phyloP scores from a whole-genome alignment of 2,329 filamentous ascomycete genomes.

The Botrytis galanthina region DNA sequence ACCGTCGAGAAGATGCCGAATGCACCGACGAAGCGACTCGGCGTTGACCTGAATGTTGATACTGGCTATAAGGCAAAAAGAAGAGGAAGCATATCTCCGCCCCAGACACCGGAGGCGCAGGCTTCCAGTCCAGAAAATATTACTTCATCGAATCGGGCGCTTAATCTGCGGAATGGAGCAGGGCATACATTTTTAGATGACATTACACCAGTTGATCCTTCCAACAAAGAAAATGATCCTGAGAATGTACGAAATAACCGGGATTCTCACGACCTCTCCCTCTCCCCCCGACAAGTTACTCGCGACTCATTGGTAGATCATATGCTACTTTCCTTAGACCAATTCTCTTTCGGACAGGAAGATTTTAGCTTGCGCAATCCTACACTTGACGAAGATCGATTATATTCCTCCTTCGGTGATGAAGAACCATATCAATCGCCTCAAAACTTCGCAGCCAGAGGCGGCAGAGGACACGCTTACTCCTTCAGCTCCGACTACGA shows the following conservation, averaged over 20 bases:
- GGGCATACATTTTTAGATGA: slow-evolving; percentile 40
- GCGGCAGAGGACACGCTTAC: slow-evolving; percentile 44
- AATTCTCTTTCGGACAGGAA: slow-evolving; percentile 60
- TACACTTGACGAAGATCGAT: slow-evolving; percentile 33
- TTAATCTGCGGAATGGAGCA: slow-evolving; percentile 29
- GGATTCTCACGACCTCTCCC: slow-evolving; percentile 71
- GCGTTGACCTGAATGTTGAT: slow-evolving; percentile 35
- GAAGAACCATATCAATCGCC: slow-evolving; percentile 34
- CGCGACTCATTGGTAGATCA: slow-evolving; percentile 93
- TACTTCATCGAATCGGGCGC: slow-evolving; percentile 32
- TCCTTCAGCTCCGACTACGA: slow-evolving; percentile 64
- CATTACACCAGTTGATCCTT: slow-evolving; percentile 37
- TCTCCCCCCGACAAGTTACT: slow-evolving; percentile 72
- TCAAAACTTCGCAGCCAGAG: slow-evolving; percentile 32
- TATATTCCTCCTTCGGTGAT: slow-evolving; percentile 35
- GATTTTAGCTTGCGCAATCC: slow-evolving; percentile 31
- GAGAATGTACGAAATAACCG: slow-evolving; percentile 25
- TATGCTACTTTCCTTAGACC: slow-evolving; percentile 90
- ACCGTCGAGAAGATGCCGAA: slow-evolving; percentile 31
- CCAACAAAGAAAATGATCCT: slow-evolving; percentile 31
- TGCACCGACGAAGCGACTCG: slow-evolving; percentile 33
- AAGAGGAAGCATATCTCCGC: slow-evolving; percentile 30
- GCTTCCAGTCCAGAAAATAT: slow-evolving; percentile 30
- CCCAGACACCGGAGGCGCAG: slow-evolving; percentile 33
- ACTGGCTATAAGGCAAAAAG: slow-evolving; percentile 35